phyloP scores from a whole-genome alignment of 2,329 filamentous ascomycete genomes.

The Graphilbum sp. region DNA sequence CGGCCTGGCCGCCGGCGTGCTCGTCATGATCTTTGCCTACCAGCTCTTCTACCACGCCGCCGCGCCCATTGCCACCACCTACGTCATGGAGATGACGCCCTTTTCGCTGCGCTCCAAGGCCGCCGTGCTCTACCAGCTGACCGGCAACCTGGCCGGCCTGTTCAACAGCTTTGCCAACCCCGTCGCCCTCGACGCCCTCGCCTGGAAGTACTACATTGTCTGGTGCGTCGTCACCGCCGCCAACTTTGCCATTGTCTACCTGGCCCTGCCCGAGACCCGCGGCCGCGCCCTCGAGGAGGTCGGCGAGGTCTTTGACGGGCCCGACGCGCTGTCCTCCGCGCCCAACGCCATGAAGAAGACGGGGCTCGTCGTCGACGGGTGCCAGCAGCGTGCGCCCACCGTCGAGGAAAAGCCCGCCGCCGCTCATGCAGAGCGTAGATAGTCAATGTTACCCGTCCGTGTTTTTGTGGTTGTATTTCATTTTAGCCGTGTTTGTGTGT shows the following conservation, averaged over 20 bases:
- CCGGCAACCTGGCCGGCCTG: slow-evolving; percentile 11
- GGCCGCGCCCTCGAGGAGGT: slow-evolving; percentile 12
- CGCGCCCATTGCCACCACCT: slow-evolving; percentile 24
- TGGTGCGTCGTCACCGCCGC: slow-evolving; percentile 21
- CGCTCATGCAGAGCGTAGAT: background rate
- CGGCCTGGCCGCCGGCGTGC: slow-evolving; percentile 16
- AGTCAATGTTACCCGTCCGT: too few relatives aligned
- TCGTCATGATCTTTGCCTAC: slow-evolving; percentile 19
- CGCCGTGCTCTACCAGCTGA: slow-evolving; percentile 12
- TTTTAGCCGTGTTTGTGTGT: too few relatives aligned
- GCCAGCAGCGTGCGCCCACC: background rate
- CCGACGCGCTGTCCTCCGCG: background rate
- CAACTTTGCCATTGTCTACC: slow-evolving; percentile 10
- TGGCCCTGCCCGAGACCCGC: slow-evolving; percentile 12
- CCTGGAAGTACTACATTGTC: slow-evolving; percentile 22
- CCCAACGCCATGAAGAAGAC: background rate
- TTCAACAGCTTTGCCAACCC: slow-evolving; percentile 27
- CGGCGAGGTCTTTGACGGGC: slow-evolving; percentile 6
- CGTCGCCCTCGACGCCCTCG: slow-evolving; percentile 17
- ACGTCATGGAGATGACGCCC: slow-evolving; percentile 27
- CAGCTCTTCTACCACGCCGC: slow-evolving; percentile 21
- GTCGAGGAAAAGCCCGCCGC: background rate
- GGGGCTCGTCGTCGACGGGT: background rate
- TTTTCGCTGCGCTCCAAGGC: slow-evolving; percentile 20
- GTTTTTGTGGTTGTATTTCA: too few relatives aligned